Percentiles rank a stretch among this genome's conserved stretches.
Conservation (phyloP, 495 filamentous ascomycete species). For the Durotheca rogersii region DNA sequence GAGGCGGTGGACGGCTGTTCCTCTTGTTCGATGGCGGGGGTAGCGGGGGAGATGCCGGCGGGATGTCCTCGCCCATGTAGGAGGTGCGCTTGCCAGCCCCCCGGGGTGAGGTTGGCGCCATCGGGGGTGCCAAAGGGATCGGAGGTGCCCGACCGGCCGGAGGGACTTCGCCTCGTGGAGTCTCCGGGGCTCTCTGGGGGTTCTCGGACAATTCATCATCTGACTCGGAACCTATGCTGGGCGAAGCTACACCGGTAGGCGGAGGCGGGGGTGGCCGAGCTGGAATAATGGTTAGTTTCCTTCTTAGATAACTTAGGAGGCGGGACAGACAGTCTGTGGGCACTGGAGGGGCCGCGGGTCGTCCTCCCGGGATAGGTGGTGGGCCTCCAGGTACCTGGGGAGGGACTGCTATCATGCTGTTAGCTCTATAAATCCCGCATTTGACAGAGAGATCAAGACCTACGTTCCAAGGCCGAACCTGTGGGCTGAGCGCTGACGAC, state of each 20-base stretch:
- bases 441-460: conserved; percentile 34
- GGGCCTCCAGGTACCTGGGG: conserved; percentile 40
- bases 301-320: conserved; percentile 13
- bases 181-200: conserved; percentile 42
- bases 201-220: conserved; percentile 89
- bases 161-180: conserved; percentile 41
- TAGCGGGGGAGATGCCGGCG: conserved; percentile 46
- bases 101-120: conserved; percentile 55
- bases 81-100: conserved; percentile 54
- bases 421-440: conserved; percentile 29
- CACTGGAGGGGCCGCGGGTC: conserved; percentile 68
- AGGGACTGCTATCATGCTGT: conserved; percentile 42
- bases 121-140: conserved; percentile 53
- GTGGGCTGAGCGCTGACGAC: conserved; percentile 38
- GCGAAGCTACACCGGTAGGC: conserved; percentile 56
- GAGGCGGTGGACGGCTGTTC: conserved; percentile 53
- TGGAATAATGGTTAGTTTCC: conserved; percentile 44
- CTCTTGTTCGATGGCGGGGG: conserved; percentile 49
- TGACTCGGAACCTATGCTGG: conserved; percentile 80
- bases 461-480: conserved; percentile 51
- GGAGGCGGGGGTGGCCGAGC: conserved; percentile 59
- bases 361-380: conserved; percentile 63
- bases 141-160: conserved; percentile 43
- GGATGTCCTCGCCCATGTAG: conserved; percentile 49
- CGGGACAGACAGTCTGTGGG: conserved; percentile 64